Conservation (phyloP, 371 early-diverging fungal species). For the Mucor sp. region DNA sequence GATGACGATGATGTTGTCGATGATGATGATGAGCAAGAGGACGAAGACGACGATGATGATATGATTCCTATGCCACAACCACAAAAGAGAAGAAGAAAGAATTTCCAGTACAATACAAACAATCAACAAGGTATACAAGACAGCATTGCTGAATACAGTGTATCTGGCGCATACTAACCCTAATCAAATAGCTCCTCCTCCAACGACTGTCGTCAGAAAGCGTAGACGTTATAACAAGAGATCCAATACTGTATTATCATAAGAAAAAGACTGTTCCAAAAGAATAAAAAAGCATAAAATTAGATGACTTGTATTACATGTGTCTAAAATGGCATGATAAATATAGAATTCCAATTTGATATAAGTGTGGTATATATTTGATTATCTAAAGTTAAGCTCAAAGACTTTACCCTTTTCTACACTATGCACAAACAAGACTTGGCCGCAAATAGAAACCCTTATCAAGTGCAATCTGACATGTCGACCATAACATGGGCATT, state of each 20-base stretch:
- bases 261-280: neutral
- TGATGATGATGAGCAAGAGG: neutral
- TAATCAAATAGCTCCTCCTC: neutral
- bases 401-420: neutral
- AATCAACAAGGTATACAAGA: neutral
- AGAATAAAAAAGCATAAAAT: neutral
- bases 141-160: neutral
- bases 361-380: neutral
- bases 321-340: neutral
- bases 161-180: too few relatives aligned
- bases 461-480: neutral
- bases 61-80: conserved; percentile 5
- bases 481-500: neutral
- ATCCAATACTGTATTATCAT: neutral
- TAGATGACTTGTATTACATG: neutral
- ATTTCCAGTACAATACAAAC: neutral
- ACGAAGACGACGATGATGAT: neutral
- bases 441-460: neutral
- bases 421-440: neutral
- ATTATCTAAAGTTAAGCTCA: neutral
- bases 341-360: neutral
- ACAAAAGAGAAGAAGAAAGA: neutral
- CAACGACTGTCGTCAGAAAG: conserved; percentile 12
- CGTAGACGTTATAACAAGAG: conserved; percentile 16
- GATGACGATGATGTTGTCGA: neutral